Evolutionary conservation across 192 early-diverging fungal genomes (phyloP), one percentile per base, ranked within the genome.

Genomic region (Coemansia furcata): DNA sequence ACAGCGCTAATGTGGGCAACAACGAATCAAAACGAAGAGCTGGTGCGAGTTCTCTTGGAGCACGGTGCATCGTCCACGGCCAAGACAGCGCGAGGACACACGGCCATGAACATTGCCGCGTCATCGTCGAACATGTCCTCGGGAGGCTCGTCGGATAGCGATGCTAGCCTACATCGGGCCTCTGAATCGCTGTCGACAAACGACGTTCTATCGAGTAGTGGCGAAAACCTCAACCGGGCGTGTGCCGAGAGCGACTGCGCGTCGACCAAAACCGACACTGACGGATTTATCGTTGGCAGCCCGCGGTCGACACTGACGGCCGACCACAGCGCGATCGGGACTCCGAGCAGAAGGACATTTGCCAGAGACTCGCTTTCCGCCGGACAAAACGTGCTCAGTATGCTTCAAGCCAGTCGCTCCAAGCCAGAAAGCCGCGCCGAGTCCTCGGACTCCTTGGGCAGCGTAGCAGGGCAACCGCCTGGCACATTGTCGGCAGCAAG

Each of bases 1-100:
- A 92, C 93, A 6, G 87, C 93, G 12, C 82, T 97, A 8, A 92
- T 94, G 85, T 97, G 95, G 95, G 94, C 94, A 1, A 89, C 91
- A 17, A 88, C 90, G 55, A 92, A 91, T 69, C 90, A 92, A 69
- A 88, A 93, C 77, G 82, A 87, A 60, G 81, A 87, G 19, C 76
- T 93, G 30, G 90, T 93, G 14, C 78, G 87, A 63, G 69, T 91
- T 11, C 84, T 97, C 46, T 76, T 97, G 62, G 91, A 91, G 58
- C 71, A 86, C 39, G 92, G 93, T 35, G 96, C 94, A n/a, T 85
- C 86, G 39, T 82, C 89, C 6, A 73, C 85, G 9, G 80, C 87
- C 32, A 85, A 88, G 74, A 89, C 90, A 7, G 79, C 85, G 14
- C 86, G 88, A 33, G 92, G 94, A 19, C 81, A 88, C 59, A 91